phyloP scores from a whole-genome alignment of 2,329 filamentous ascomycete genomes.

The Pseudogymnoascus sp. region DNA sequence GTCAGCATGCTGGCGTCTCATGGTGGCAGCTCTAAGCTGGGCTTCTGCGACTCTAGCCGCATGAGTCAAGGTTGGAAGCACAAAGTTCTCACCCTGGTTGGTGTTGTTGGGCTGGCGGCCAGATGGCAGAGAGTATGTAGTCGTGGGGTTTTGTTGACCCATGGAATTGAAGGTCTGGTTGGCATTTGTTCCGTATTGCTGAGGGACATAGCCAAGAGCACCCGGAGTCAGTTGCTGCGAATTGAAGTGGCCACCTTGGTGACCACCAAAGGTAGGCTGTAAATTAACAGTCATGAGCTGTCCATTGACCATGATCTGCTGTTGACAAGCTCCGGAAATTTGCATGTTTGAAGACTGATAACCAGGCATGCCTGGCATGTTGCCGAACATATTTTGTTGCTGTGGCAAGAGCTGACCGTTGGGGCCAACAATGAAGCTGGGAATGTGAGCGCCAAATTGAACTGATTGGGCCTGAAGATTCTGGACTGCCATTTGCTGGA shows the following conservation, averaged over 20 bases:
- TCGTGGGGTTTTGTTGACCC: not conserved
- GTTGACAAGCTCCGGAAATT: not conserved
- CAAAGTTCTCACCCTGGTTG: not conserved
- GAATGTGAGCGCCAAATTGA: not conserved
- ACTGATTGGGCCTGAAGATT: not conserved
- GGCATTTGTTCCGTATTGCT: not conserved
- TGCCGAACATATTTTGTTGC: not conserved
- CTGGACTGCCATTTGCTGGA: not conserved
- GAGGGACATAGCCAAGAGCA: not conserved
- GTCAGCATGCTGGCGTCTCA: conserved; percentile 3
- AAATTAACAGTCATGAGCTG: not conserved
- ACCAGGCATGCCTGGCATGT: not conserved
- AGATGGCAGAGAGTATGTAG: not conserved
- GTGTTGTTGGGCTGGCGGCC: not conserved
- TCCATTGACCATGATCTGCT: not conserved
- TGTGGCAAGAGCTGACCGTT: not conserved
- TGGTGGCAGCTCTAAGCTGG: conserved; percentile 4
- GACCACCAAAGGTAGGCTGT: not conserved
- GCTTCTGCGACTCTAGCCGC: not conserved
- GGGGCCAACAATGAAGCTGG: not conserved
- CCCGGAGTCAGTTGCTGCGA: not conserved
- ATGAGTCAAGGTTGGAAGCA: not conserved
- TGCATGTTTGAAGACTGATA: not conserved
- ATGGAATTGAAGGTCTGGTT: not conserved
- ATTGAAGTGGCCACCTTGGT: not conserved